Conservation (phyloP, 2,329 filamentous ascomycete genomes). For the Aspergillus chevalieri region DNA sequence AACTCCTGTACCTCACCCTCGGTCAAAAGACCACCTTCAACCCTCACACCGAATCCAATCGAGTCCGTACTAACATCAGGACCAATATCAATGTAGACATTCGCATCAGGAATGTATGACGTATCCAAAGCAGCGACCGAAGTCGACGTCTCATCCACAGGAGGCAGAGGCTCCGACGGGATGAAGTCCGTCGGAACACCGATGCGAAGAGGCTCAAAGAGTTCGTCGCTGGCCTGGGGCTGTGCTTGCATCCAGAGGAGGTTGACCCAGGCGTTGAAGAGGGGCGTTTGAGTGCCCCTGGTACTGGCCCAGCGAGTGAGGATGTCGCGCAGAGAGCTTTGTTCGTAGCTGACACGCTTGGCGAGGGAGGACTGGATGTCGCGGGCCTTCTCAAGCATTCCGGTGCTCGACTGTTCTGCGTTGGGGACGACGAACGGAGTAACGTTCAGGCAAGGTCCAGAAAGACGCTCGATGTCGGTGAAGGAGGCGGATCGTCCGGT, state of each 20-base stretch:
- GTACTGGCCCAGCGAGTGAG: constrained; percentile 11
- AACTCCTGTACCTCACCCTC: constrained; percentile 13
- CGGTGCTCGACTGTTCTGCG: neutral
- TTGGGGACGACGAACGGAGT: constrained; percentile 19
- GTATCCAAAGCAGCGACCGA: constrained; percentile 18
- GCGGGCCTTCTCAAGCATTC: constrained; percentile 8
- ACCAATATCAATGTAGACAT: constrained; percentile 23
- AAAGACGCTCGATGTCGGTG: constrained; percentile 18
- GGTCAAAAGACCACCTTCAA: constrained; percentile 17
- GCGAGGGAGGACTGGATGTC: constrained; percentile 19
- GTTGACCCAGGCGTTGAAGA: constrained; percentile 30
- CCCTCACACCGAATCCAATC: constrained; percentile 23
- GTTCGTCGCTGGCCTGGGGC: constrained; percentile 3
- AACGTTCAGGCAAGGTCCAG: constrained; percentile 27
- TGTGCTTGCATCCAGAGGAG: constrained; percentile 22
- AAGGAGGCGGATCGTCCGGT: constrained; percentile 25
- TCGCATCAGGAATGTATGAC: constrained; percentile 15
- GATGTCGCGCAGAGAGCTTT: constrained; percentile 22
- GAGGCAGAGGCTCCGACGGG: constrained; percentile 8
- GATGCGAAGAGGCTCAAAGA: constrained; percentile 19
- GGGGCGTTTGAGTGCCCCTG: constrained; percentile 3
- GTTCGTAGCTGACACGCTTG: constrained; percentile 22
- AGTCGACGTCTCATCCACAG: constrained; percentile 5
- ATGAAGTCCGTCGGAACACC: constrained; percentile 24
- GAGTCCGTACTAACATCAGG: constrained; percentile 18